Evolutionary conservation across 2,329 filamentous ascomycete species (phyloP), one percentile per base, ranked within the genome.

Genomic region (Colletotrichum godetiae): DNA sequence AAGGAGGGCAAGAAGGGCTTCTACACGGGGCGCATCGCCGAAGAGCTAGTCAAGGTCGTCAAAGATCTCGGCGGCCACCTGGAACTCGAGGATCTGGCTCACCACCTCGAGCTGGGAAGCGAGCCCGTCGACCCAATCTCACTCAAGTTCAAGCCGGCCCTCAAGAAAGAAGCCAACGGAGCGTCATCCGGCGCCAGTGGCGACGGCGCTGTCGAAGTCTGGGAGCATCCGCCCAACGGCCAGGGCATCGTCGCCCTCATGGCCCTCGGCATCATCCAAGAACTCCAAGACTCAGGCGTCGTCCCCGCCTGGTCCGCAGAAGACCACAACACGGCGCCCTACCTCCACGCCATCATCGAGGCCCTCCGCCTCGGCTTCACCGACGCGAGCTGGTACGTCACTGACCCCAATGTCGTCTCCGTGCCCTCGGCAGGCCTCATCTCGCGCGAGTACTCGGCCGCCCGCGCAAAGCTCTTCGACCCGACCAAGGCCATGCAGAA

Each of bases 211-310:
- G 88, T 98, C 55, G 92, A 97, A 79, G 86, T 99, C 0, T 98
- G 96, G 96, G 97, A 99, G 80, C 96, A 98, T 80, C 95, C 96
- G 46, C 97, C 97, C 10, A 98, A 98, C 78, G 95, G 97, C 0
- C 97, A 98, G 83, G 97, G 97, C 1, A 95, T 98, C 76, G 94
- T 98, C 2, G 97, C 97, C 0, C 86, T 98, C 37, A 98, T 98
- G 92, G 94, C 97, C 0, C 87, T 99, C 0, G 97, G 97, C 1
- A 97, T 98, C 76, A 86, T 99, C 61, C 92, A 98, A 81, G 92
- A 95, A 80, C 88, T 98, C 1, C 94, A 98, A 82, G 90, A 91
- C 72, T 86, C 88, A 19, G 93, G 92, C 52, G 91, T 91, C 78
- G 95, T 98, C 72, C 91, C 93, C 0, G 88, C 86, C 0, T 98